Base-by-base conservation (phyloP, 108 stramenopile species). In the Cylindrotheca closterium region DNA sequence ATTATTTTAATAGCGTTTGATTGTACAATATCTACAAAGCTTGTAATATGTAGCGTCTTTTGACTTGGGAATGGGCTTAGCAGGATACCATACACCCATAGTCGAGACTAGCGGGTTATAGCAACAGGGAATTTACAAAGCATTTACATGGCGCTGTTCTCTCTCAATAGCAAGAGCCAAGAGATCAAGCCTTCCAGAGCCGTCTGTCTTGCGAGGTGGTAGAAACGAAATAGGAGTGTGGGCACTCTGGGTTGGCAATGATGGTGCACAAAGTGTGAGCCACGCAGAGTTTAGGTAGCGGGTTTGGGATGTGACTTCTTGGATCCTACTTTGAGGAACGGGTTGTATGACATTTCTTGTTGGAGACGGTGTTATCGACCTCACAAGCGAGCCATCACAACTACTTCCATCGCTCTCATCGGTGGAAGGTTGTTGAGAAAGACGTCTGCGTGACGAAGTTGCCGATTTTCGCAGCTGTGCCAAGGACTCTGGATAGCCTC, bases 401-500 rank as follows among this genome's bases (percentile, higher is more conserved):
- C 42, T 30, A 1, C 60, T 53, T 28, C 48, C 33, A 30, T 69
- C 65, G 17, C 49, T 55, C 10, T 53, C 52, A 23, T 67, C 66
- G 24, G 28, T 24, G 1, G 34, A 34, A 19, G 5, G 5, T 12
- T 34, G n/a, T n/a, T 51, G 47, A 23, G 49, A 30, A 25, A 34
- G 37, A 25, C 73, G 59, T 29, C 31, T 55, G 8, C 63, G 55
- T 2, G 66, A 67, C 3, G 73, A 51, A 3, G 73, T 67, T 18
- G 58, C 28, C 5, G 53, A 69, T 62, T 92, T 92, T 51, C 85
- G 60, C n/a, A 92, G 77, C 23, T 83, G 60, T 2, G 71, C 30
- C 24, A 92, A 71, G 17, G 55, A 60, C n/a, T 86, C 81, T 12
- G 80, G 74, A 4, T 77, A 56, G 1, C 84, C 83, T 24, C 87